phyloP scores from a whole-genome alignment of 2,329 filamentous ascomycete species.

The Macrophomina phaseolina region DNA sequence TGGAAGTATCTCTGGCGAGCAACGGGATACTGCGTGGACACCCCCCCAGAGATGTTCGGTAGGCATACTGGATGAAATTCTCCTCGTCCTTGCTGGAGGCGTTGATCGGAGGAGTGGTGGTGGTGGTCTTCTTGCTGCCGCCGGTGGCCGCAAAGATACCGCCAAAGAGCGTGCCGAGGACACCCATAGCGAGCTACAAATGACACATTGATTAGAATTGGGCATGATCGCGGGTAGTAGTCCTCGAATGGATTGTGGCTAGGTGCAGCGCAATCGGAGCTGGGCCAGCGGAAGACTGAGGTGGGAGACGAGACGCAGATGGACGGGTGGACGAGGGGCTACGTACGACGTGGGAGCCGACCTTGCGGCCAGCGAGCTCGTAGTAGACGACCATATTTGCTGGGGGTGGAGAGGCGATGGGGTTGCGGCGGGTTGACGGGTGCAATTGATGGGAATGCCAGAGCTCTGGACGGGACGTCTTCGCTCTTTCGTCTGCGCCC shows the following conservation, averaged over 20 bases:
- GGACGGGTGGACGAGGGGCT: slow-evolving; percentile 16
- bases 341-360: slow-evolving; percentile 61
- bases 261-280: slow-evolving; percentile 10
- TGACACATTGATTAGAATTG: slow-evolving; percentile 26
- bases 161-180: slow-evolving; percentile 44
- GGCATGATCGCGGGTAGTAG: not conserved
- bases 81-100: slow-evolving; percentile 71
- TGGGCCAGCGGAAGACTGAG: slow-evolving; percentile 16
- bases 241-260: not conserved
- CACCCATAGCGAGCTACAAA: slow-evolving; percentile 65
- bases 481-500: slow-evolving; percentile 22
- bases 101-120: slow-evolving; percentile 61
- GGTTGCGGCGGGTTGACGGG: slow-evolving; percentile 28
- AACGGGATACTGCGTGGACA: not conserved
- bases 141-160: slow-evolving; percentile 43
- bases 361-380: slow-evolving; percentile 57
- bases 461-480: slow-evolving; percentile 21
- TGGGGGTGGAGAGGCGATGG: slow-evolving; percentile 35
- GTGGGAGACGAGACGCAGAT: not conserved
- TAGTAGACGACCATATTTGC: slow-evolving; percentile 59
- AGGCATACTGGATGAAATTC: slow-evolving; percentile 69
- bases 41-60: too few species aligned
- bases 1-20: not conserved
- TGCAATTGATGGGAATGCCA: slow-evolving; percentile 24
- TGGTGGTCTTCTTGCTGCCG: slow-evolving; percentile 50